phyloP scores from a whole-genome alignment of 2,329 filamentous ascomycete genomes.

The Karstenula rhodostoma region DNA sequence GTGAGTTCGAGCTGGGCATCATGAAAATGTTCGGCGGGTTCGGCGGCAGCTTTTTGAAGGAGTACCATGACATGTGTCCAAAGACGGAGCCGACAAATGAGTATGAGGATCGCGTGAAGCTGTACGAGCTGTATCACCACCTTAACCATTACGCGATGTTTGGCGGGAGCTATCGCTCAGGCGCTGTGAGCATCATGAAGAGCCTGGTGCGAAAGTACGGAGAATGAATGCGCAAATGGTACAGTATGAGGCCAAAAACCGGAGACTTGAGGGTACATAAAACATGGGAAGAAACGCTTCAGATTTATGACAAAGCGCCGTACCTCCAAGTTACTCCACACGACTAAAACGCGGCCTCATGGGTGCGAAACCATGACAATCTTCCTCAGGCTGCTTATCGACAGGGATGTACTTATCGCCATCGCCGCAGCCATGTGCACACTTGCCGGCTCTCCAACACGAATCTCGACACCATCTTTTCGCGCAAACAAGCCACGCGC shows the following conservation, averaged over 20 bases:
- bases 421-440: background rate
- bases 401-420: slow-evolving; percentile 4
- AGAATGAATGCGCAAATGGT: background rate
- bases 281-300: background rate
- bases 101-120: slow-evolving; percentile 79
- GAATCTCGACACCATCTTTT: slow-evolving; percentile 5
- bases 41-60: slow-evolving; percentile 72
- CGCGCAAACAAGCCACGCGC: background rate
- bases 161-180: slow-evolving; percentile 77
- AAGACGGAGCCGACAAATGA: slow-evolving; percentile 83
- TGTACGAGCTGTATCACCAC: slow-evolving; percentile 93
- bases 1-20: slow-evolving; percentile 89
- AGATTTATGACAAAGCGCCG: slow-evolving; percentile 3
- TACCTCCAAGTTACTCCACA: slow-evolving; percentile 6
- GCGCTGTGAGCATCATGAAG: slow-evolving; percentile 82
- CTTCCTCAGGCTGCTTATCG: background rate
- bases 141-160: slow-evolving; percentile 89
- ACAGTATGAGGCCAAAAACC: background rate
- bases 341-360: slow-evolving; percentile 1
- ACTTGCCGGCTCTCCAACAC: too few species aligned
- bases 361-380: slow-evolving; percentile 8
- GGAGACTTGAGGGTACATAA: background rate
- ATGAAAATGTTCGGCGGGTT: slow-evolving; percentile 98
- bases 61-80: slow-evolving; percentile 78
- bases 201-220: slow-evolving; percentile 76